A percentile compares a stretch with the other conserved stretches of the same genome.
These are phyloP conservation scores for Sporormia fimetaria DNA, from an alignment of 495 filamentous ascomycete species.

Conservation along the genomic window DNA sequence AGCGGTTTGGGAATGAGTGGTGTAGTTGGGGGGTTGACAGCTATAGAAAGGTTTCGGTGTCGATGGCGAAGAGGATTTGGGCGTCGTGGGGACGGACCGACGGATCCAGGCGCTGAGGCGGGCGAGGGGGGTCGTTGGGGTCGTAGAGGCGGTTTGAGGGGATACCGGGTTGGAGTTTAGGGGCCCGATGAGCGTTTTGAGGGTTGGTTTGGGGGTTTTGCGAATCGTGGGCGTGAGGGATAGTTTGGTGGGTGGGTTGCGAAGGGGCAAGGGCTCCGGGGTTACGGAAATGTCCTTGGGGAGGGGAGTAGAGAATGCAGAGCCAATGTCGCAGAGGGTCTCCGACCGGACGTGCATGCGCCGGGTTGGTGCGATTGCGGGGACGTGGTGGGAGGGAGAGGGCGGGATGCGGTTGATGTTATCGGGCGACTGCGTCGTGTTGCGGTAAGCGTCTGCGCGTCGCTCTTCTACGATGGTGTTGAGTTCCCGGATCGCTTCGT, in stretches of 20 bases:
- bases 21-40: constrained; percentile 11
- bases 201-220: constrained; percentile 8
- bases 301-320: constrained; percentile 25
- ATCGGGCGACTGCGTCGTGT: constrained; percentile 10
- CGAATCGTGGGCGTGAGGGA: constrained; percentile 8
- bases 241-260: constrained; percentile 20
- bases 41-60: constrained; percentile 10
- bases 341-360: constrained; percentile 25
- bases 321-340: constrained; percentile 30
- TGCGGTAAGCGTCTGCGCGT: constrained; percentile 21
- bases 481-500: constrained; percentile 29
- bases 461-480: constrained; percentile 32
- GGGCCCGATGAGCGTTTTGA: constrained; percentile 9
- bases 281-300: too few species aligned
- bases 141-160: constrained; percentile 18
- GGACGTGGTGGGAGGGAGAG: constrained; percentile 26
- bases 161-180: constrained; percentile 24
- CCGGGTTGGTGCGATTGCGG: constrained; percentile 26
- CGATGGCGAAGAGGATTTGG: constrained; percentile 5
- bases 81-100: constrained; percentile 17
- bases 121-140: constrained; percentile 17
- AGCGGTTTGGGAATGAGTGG: not conserved
- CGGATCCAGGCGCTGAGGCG: constrained; percentile 23
- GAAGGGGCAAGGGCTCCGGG: too few species aligned
- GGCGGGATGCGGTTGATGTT: constrained; percentile 15